A percentile compares a stretch with the other conserved stretches of the same genome.
Conservation (phyloP, 345 rosid genomes). For the Ceriops zippeliana region DNA sequence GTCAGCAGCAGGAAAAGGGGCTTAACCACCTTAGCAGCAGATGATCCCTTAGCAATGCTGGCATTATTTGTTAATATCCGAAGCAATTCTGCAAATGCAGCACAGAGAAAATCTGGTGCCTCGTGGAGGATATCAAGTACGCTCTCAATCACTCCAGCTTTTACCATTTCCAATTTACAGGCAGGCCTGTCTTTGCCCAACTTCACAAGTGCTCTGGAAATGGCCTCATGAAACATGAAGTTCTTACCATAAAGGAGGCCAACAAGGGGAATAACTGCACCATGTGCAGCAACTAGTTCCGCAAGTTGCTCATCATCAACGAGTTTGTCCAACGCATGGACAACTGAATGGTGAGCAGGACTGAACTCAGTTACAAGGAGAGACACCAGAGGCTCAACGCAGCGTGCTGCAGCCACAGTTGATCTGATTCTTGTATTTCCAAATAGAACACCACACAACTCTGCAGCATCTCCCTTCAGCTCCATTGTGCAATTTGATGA, state of each 20-base stretch:
- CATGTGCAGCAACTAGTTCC: slow-evolving; percentile 97
- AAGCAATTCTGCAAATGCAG: slow-evolving; percentile 89
- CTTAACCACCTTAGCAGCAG: slow-evolving; percentile 93
- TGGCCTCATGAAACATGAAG: slow-evolving; percentile 90
- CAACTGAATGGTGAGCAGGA: slow-evolving; percentile 95
- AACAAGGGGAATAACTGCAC: slow-evolving; percentile 97
- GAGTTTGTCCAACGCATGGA: slow-evolving; percentile 88
- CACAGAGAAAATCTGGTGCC: slow-evolving; percentile 92
- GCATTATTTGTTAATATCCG: slow-evolving; percentile 95
- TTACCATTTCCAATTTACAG: slow-evolving; percentile 97
- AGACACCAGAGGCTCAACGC: slow-evolving; percentile 98
- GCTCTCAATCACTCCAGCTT: slow-evolving; percentile 92
- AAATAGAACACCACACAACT: slow-evolving; percentile 91
- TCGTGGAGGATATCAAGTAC: slow-evolving; percentile 84
- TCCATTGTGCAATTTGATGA: slow-evolving; percentile 88
- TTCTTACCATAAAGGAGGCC: slow-evolving; percentile 91
- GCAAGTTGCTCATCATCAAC: slow-evolving; percentile 98
- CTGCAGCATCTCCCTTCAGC: slow-evolving; percentile 98
- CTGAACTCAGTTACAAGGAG: slow-evolving; percentile 85
- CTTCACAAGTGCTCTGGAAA: slow-evolving; percentile 92
- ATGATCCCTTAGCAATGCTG: slow-evolving; percentile 83
- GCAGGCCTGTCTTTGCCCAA: slow-evolving; percentile 97
- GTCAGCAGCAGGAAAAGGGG: slow-evolving; percentile 76
- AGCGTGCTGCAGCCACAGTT: slow-evolving; percentile 92
- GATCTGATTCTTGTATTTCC: slow-evolving; percentile 91